phyloP scores from a whole-genome alignment of 2,329 filamentous ascomycete genomes.

The Ophiostoma populinum region DNA sequence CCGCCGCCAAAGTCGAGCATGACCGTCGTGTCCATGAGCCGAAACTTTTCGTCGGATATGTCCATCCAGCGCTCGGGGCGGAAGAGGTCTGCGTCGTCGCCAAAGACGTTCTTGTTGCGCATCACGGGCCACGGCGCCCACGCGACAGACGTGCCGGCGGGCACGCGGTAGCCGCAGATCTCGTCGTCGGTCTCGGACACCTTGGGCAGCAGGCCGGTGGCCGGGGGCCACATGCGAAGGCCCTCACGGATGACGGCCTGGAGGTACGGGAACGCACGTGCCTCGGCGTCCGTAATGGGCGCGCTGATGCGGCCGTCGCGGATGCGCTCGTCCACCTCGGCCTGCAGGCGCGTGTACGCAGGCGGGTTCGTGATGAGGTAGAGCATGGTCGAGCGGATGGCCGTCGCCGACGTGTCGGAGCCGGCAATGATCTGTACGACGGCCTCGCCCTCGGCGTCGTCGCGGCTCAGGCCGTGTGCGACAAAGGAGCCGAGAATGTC shows the following conservation, averaged over 20 bases:
- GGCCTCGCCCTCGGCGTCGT: slow-evolving; percentile 26
- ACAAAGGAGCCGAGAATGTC: slow-evolving; percentile 25
- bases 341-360: slow-evolving; percentile 13
- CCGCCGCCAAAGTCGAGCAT: slow-evolving; percentile 25
- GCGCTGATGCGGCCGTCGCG: slow-evolving; percentile 15
- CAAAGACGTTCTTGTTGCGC: slow-evolving; percentile 20
- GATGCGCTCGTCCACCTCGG: slow-evolving; percentile 22
- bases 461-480: slow-evolving; percentile 20
- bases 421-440: slow-evolving; percentile 21
- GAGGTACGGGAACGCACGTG: slow-evolving; percentile 25
- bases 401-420: slow-evolving; percentile 16
- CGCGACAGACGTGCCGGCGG: slow-evolving; percentile 24
- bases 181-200: slow-evolving; percentile 22
- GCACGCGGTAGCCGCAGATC: slow-evolving; percentile 23
- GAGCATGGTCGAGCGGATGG: slow-evolving; percentile 14
- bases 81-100: slow-evolving; percentile 23
- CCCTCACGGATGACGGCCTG: slow-evolving; percentile 33
- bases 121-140: slow-evolving; percentile 16
- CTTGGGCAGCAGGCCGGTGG: slow-evolving; percentile 16
- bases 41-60: slow-evolving; percentile 12
- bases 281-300: slow-evolving; percentile 20
- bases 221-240: slow-evolving; percentile 27
- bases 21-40: slow-evolving; percentile 15
- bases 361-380: slow-evolving; percentile 14
- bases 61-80: slow-evolving; percentile 29